These are phyloP conservation scores for Ceratocystis albifundus DNA, from an alignment of 2,329 filamentous ascomycete genomes.

Conservation along the genomic window DNA sequence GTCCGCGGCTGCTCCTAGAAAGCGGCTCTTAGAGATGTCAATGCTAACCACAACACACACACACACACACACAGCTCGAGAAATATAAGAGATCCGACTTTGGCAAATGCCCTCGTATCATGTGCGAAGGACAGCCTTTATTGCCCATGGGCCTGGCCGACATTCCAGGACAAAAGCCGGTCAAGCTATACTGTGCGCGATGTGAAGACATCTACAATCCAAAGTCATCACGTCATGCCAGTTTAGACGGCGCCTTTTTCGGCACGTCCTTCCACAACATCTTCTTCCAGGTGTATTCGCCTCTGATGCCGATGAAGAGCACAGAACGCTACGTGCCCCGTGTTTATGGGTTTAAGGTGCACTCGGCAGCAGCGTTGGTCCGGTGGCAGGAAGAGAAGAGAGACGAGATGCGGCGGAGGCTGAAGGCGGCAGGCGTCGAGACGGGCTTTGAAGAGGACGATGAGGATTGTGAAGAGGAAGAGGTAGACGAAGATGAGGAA, in stretches of 20 bases:
- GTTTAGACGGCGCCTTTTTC: slow-evolving; percentile 96
- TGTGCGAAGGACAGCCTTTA: slow-evolving; percentile 86
- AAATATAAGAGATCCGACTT: slow-evolving; percentile 99
- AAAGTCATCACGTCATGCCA: slow-evolving; percentile 88
- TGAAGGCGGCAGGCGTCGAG: slow-evolving; percentile 58
- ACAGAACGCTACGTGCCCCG: slow-evolving; percentile 76
- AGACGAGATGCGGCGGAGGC: slow-evolving; percentile 67
- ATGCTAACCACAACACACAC: slow-evolving; percentile 32
- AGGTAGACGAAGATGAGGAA: slow-evolving; percentile 53
- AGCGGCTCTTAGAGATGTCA: background rate
- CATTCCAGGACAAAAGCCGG: slow-evolving; percentile 72
- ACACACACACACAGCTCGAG: slow-evolving; percentile 70
- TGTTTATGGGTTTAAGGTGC: slow-evolving; percentile 91
- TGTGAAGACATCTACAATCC: slow-evolving; percentile 99
- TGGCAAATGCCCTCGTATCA: slow-evolving; percentile 91
- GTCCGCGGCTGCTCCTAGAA: background rate
- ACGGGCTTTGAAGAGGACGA: slow-evolving; percentile 65
- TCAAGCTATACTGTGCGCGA: slow-evolving; percentile 92
- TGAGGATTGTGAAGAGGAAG: slow-evolving; percentile 39
- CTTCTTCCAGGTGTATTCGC: slow-evolving; percentile 94
- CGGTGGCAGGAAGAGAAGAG: slow-evolving; percentile 80
- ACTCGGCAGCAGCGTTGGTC: slow-evolving; percentile 74
- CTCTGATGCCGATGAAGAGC: slow-evolving; percentile 76
- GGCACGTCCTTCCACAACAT: slow-evolving; percentile 98
- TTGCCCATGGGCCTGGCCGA: slow-evolving; percentile 92